Conservation (phyloP, 2,329 filamentous ascomycete species). For the Fusarium albidum region DNA sequence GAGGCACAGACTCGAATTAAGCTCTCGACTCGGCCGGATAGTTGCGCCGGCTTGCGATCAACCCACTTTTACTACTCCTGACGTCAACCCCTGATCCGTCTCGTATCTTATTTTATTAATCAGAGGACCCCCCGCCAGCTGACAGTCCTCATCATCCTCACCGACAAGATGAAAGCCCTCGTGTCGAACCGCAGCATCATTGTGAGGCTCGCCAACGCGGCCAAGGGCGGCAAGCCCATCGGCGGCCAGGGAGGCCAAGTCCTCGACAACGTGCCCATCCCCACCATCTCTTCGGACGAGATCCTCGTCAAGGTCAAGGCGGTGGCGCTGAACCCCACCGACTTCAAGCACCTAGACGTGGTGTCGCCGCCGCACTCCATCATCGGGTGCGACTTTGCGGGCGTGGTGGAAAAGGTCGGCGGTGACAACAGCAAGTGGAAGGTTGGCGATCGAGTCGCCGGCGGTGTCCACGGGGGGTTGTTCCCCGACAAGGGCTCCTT, state of each 20-base stretch:
- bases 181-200: not conserved
- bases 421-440: slow-evolving; percentile 21
- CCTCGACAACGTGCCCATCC: not conserved
- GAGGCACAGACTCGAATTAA: too few relatives aligned
- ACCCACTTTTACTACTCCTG: too few relatives aligned
- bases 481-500: slow-evolving; percentile 39
- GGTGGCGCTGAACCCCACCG: slow-evolving; percentile 45
- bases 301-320: slow-evolving; percentile 42
- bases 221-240: not conserved
- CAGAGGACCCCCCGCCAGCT: too few relatives aligned
- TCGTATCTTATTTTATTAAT: too few relatives aligned
- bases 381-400: slow-evolving; percentile 44
- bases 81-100: too few relatives aligned
- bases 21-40: too few relatives aligned
- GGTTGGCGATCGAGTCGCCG: slow-evolving; percentile 35
- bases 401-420: slow-evolving; percentile 43
- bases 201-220: not conserved
- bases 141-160: too few relatives aligned
- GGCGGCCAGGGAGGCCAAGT: not conserved
- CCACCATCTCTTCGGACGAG: slow-evolving; percentile 24
- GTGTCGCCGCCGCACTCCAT: slow-evolving; percentile 41
- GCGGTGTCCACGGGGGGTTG: slow-evolving; percentile 38
- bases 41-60: too few relatives aligned
- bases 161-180: not conserved
- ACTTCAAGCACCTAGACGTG: slow-evolving; percentile 42